phyloP scores from a whole-genome alignment of 2,329 filamentous ascomycete genomes.

The Nemania abortiva region DNA sequence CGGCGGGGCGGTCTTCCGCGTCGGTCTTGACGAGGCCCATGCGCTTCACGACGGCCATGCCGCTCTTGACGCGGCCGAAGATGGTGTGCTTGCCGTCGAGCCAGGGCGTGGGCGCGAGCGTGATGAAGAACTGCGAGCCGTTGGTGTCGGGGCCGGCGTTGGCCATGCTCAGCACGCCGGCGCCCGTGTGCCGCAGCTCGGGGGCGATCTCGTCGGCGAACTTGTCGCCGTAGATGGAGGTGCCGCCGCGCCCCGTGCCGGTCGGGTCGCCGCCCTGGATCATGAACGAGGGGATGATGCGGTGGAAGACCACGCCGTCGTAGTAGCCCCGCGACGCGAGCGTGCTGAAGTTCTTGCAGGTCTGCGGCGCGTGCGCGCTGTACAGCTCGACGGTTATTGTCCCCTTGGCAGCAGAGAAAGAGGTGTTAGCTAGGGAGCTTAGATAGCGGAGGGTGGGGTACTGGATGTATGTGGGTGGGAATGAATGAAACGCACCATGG shows the following conservation, averaged over 20 bases:
- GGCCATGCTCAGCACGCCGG: conserved; percentile 95
- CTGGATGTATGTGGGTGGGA: too few species aligned
- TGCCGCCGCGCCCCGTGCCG: conserved; percentile 89
- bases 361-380: conserved; percentile 86
- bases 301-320: conserved; percentile 87
- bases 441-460: not conserved
- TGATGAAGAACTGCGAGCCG: conserved; percentile 96
- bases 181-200: conserved; percentile 88
- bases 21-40: conserved; percentile 91
- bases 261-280: conserved; percentile 94
- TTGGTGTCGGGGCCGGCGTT: conserved; percentile 95
- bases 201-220: conserved; percentile 92
- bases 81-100: conserved; percentile 97
- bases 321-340: conserved; percentile 89
- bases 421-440: conserved; percentile 1
- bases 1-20: conserved; percentile 80
- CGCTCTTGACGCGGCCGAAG: conserved; percentile 88
- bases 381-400: conserved; percentile 90
- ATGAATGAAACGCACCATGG: conserved; percentile 72
- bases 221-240: conserved; percentile 90
- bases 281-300: conserved; percentile 97
- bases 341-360: conserved; percentile 87
- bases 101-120: conserved; percentile 94
- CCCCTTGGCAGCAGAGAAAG: conserved; percentile 66
- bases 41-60: conserved; percentile 84